Evolutionary conservation across 2,329 filamentous ascomycete genomes (phyloP), one percentile per base, ranked within the genome.

Genomic region (Sphaerulina populicola): DNA sequence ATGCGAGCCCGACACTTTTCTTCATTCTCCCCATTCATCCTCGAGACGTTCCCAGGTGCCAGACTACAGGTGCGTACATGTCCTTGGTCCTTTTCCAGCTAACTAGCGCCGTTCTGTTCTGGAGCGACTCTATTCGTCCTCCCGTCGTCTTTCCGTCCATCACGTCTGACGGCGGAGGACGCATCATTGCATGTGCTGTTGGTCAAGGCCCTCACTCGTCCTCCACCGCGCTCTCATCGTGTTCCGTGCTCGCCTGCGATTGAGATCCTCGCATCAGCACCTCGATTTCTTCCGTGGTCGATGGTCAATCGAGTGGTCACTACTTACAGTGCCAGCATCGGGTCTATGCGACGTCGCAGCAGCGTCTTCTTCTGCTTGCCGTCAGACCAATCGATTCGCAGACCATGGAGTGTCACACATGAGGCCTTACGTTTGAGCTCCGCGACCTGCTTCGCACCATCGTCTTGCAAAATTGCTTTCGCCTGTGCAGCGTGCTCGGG

Each of bases 371-470:
- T 50, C 48, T 50, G 48, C 41, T 35, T 40, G 23, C 48, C 42
- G 48, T 50, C 48, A 50, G 48, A 50, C 41, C 48, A 50, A 45
- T 44, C 48, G 41, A 49, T 42, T 38, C 36, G 46, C 18, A 49
- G 39, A n/a, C 46, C 46, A 39, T 42, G 42, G 14, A 42, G 18
- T 36, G 33, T 29, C 23, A 27, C 37, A 29, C 37, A 39, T 6
- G 41, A 30, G 37, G 27, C 33, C 48, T 50, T 50, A 50, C 48
- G 45, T 29, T 50, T 50, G 23, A 50, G 33, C 35, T 50, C 27
- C 14, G 48, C 48, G 27, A 41, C 48, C 45, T 50, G 48, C 42
- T 50, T 50, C 48, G 48, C 33, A 1, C 48, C 41, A 6, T 39
- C 41, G 48, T 45, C 42, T 33, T 50, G 48, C 33, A 50, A 21